phyloP scores from a whole-genome alignment of 169 alveolate species.

The Cryptosporidium felis region DNA sequence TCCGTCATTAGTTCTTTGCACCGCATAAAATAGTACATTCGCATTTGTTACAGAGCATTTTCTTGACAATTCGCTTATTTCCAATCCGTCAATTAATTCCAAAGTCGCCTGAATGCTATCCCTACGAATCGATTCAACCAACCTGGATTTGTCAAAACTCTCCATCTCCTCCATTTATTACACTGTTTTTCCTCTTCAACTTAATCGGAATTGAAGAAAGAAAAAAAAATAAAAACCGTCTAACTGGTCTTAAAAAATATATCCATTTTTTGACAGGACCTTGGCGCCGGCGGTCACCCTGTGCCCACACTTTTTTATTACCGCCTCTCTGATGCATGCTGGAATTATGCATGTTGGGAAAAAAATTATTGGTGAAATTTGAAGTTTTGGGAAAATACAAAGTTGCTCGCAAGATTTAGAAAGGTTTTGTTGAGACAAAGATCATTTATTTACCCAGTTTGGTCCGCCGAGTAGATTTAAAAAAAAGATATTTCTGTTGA shows the following conservation, averaged over 20 bases:
- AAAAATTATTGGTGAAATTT: too few relatives aligned
- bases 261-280: not conserved
- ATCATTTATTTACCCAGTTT: too few relatives aligned
- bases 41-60: conserved; percentile 65
- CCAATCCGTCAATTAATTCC: conserved; percentile 15
- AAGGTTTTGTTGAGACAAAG: too few relatives aligned
- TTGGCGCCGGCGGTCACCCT: conserved; percentile 62
- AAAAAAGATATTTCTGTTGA: too few relatives aligned
- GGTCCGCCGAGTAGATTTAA: too few relatives aligned
- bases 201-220: not conserved
- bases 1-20: conserved; percentile 84
- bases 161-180: conserved; percentile 19
- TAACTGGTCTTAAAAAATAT: not conserved
- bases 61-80: conserved; percentile 5
- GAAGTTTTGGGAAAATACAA: too few relatives aligned
- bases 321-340: conserved; percentile 66
- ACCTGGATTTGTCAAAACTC: conserved; percentile 29
- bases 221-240: not conserved
- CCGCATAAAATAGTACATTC: conserved; percentile 86
- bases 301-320: conserved; percentile 51
- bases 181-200: not conserved
- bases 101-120: conserved; percentile 8
- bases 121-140: conserved; percentile 46
- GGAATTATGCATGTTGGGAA: not conserved
- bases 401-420: too few relatives aligned